These are phyloP conservation scores for Magnusiomyces tetraspermus DNA, from an alignment of 1,139 yeast species.

Conservation along the genomic window DNA sequence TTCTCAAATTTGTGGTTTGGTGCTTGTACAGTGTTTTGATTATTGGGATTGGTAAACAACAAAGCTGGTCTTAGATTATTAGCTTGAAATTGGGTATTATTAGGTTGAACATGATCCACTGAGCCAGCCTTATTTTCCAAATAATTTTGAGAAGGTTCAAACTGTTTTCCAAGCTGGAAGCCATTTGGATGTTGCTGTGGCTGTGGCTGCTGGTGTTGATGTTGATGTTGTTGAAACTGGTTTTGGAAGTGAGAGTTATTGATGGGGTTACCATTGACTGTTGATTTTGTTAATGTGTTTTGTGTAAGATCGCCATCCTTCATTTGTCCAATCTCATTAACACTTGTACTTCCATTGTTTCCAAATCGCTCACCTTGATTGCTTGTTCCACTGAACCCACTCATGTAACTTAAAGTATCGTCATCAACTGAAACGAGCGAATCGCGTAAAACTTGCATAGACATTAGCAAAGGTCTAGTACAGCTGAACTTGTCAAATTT, in stretches of 20 bases:
- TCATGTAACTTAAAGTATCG: background rate
- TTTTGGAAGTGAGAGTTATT: conserved; percentile 59
- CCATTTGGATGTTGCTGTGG: conserved; percentile 58
- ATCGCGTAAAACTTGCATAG: background rate
- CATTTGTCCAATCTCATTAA: too few species aligned
- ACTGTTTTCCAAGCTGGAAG: too few species aligned
- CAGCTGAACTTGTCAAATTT: background rate
- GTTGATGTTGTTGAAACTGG: conserved; percentile 74
- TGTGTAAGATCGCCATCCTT: background rate
- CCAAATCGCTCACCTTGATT: background rate
- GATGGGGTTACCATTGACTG: conserved; percentile 27
- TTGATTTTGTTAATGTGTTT: conserved; percentile 31
- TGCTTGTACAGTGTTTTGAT: too few species aligned
- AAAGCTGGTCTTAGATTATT: too few species aligned
- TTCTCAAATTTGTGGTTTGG: background rate
- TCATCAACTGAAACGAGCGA: background rate
- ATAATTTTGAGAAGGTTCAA: too few species aligned
- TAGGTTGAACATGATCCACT: background rate
- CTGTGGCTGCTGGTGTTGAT: conserved; percentile 92
- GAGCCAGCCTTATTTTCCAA: too few species aligned
- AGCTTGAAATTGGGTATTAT: background rate
- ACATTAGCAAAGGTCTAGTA: background rate
- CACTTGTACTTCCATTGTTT: too few species aligned
- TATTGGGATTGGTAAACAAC: too few species aligned
- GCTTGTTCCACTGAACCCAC: background rate